Base-by-base conservation (phyloP, 78 protist species). In the Protostelium mycophagum region DNA sequence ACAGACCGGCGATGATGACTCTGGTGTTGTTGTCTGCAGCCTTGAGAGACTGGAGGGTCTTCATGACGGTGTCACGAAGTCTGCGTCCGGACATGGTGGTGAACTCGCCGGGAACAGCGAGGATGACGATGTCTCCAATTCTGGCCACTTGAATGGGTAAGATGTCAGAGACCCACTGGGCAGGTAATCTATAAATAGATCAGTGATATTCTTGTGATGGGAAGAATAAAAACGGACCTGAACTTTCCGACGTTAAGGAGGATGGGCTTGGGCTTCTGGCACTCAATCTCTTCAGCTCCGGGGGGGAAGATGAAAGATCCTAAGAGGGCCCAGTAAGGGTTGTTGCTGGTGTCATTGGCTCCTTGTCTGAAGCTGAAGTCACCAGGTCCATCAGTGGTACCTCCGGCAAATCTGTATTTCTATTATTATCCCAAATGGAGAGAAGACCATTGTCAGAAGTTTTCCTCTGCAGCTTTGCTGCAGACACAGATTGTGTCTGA, bases 351-450 rank as follows among this genome's bases (percentile, higher is more conserved):
- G 37, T 34, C 87, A 38, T 94, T 94, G 10, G 86, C 92, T 38
- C 91, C 94, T 90, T 95, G 97, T 36, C 88, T 36, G 38, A 95
- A 95, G 88, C 93, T 88, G 36, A 95, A 95, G 38, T 85, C 95
- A 85, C 97, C 97, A 31, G 97, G 96, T 31, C 97, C 97, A 88
- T 95, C 97, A 1, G 95, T 95, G 16, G 97, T 95, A 38, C 97
- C 97, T 1, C 94, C 97, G 29, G 97, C 97, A 38, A 95, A 95
- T 25, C 91, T 31, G 87, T 93, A 92, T n/a, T n/a, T n/a, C n/a
- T n/a, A n/a, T n/a, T n/a, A n/a, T n/a, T n/a, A n/a, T n/a, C n/a
- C n/a, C n/a, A n/a, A n/a, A n/a, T 51, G 73, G 73, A 51, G 16
- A 25, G 73, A 51, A 16, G 16, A 16, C 31, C 31, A 51, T 51